Evolutionary conservation across 169 alveolate genomes (phyloP).

Genomic region (Plasmodium berghei): DNA sequence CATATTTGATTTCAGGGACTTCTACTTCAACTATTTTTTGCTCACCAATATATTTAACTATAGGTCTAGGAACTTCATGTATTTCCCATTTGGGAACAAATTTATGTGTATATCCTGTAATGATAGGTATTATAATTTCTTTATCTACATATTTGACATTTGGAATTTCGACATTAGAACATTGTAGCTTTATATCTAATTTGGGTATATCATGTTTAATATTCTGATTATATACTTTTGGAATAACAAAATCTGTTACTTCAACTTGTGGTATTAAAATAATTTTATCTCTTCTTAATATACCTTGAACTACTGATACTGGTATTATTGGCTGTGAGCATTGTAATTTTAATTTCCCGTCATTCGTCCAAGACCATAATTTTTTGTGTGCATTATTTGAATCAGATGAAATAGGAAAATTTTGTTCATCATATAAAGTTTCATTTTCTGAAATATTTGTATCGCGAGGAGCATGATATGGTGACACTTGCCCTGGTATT

Average conservation of each 20-base stretch:
- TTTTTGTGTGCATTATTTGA: slow-evolving; percentile 40
- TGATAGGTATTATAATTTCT: slow-evolving; percentile 87
- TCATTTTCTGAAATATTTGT: slow-evolving; percentile 5
- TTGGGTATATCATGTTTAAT: slow-evolving; percentile 89
- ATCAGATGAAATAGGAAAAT: slow-evolving; percentile 20
- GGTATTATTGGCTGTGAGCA: slow-evolving; percentile 88
- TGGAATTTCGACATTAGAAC: slow-evolving; percentile 84
- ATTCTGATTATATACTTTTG: slow-evolving; percentile 88
- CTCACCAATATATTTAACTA: slow-evolving; percentile 89
- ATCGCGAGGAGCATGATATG: slow-evolving; percentile 66
- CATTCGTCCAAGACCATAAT: slow-evolving; percentile 88
- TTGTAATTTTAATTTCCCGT: slow-evolving; percentile 81
- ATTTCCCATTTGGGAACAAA: slow-evolving; percentile 91
- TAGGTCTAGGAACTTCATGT: slow-evolving; percentile 90
- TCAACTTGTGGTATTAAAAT: slow-evolving; percentile 89
- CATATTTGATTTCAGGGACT: slow-evolving; percentile 88
- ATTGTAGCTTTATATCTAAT: slow-evolving; percentile 83
- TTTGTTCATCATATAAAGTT: slow-evolving; percentile 66
- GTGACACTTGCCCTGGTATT: slow-evolving; percentile 76
- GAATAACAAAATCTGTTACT: slow-evolving; percentile 87
- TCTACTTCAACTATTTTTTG: slow-evolving; percentile 88
- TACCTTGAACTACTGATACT: slow-evolving; percentile 90
- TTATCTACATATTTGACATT: slow-evolving; percentile 87
- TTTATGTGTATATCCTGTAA: slow-evolving; percentile 89
- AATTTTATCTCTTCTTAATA: slow-evolving; percentile 88